phyloP scores from a whole-genome alignment of 768 basidiomycete species.

The Psilocybe subaeruginosa region DNA sequence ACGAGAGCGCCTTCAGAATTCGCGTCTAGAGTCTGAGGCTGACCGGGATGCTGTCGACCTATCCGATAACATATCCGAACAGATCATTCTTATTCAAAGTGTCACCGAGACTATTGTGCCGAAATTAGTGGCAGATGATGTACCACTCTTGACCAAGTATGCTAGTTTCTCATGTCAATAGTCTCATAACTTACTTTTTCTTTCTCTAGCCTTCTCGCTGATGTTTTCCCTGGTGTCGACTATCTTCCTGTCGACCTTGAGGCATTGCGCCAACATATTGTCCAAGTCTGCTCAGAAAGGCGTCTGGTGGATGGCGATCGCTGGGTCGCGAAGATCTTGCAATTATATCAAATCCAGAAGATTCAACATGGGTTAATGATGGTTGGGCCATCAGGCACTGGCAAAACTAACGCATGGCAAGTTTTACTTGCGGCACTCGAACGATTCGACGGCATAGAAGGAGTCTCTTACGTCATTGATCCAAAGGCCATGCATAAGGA shows the following conservation, averaged over 20 bases:
- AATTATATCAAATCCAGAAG: slow-evolving; percentile 98
- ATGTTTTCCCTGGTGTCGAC: slow-evolving; percentile 96
- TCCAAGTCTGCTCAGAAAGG: slow-evolving; percentile 83
- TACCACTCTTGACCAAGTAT: slow-evolving; percentile 89
- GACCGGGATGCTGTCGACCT: slow-evolving; percentile 51
- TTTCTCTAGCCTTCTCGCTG: slow-evolving; percentile 75
- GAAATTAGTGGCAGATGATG: slow-evolving; percentile 96
- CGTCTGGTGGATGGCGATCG: slow-evolving; percentile 85
- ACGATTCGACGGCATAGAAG: slow-evolving; percentile 89
- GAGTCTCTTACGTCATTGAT: slow-evolving; percentile 95
- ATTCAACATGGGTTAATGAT: slow-evolving; percentile 99
- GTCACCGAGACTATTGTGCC: slow-evolving; percentile 99
- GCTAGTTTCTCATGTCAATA: slow-evolving; percentile 20
- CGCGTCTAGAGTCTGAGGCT: slow-evolving; percentile 41
- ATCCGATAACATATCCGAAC: slow-evolving; percentile 81
- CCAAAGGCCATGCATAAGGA: slow-evolving; percentile 99
- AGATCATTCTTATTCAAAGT: slow-evolving; percentile 97
- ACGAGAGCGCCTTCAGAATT: slow-evolving; percentile 75
- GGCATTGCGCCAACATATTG: slow-evolving; percentile 81
- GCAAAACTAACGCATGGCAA: slow-evolving; percentile 97
- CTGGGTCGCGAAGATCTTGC: slow-evolving; percentile 95
- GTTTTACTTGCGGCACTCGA: slow-evolving; percentile 90
- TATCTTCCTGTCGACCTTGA: slow-evolving; percentile 90
- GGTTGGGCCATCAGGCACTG: slow-evolving; percentile 97
- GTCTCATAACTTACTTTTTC: slow-evolving; percentile 4